Base-by-base conservation (phyloP, 352 stramenopile genomes). In the Globisporangium cederbergense region DNA sequence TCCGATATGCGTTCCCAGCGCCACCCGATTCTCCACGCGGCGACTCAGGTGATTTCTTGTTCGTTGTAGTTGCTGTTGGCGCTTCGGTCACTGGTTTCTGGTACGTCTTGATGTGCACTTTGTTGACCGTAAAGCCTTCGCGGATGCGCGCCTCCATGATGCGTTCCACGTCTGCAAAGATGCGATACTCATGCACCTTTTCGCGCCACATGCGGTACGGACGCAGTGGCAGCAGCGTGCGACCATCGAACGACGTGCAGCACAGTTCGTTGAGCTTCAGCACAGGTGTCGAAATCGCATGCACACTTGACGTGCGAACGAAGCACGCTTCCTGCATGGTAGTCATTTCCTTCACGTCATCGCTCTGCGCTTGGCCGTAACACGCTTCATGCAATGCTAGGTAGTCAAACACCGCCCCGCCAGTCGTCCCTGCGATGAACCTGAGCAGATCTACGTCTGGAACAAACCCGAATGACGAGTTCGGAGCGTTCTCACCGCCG, bases 161-260 rank as follows among this genome's bases (percentile, higher is more conserved):
- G 34, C 86, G 84, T 65, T 89, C 77, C 16, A 93, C 80, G 25
- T 90, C 81, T 2, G 85, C 83, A 53, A 90, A 79, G 51, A 96
- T 95, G 7, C 86, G 83, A 66, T 95, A 96, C 62, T 96, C 88
- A 58, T 95, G 86, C 22, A 96, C 81, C 22, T 95, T 95, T 68
- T 96, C 78, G 30, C 88, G 88, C 80, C 86, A 96, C 79, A 96
- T 81, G 1, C 84, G 83, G 60, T 95, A 94, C 3, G 88, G 86
- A 42, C 81, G 83, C 43, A 95, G 65, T 9, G 86, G 79, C 40
- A 90, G 63, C 32, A 91, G 69, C 10, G 79, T 89, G 13, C 52
- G 68, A 6, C 77, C 77, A 52, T 93, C 83, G 59, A 89, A 93
- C 18, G 82, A 88, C 20, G 83, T 84, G 59, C 76, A 91, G 64